phyloP scores from a whole-genome alignment of 164 flowering plant genomes.

The Annona cherimola region DNA sequence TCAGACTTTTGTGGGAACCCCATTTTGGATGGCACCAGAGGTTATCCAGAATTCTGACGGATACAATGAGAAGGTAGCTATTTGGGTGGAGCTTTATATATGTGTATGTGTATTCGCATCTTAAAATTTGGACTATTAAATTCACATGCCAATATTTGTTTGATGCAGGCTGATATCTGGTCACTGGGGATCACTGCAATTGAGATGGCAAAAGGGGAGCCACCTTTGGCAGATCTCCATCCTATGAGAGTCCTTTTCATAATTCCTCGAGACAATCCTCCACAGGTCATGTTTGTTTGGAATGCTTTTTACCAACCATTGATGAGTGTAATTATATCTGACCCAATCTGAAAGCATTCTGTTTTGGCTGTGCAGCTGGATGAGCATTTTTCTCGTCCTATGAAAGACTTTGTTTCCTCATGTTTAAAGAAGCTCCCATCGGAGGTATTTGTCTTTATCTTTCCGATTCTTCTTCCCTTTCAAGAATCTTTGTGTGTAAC shows the following conservation, averaged over 20 bases:
- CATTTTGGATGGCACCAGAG: conserved; percentile 99
- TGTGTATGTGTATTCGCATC: not conserved
- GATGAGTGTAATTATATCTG: not conserved
- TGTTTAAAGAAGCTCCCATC: conserved; percentile 85
- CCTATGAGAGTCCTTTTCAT: conserved; percentile 99
- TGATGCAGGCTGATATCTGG: conserved; percentile 97
- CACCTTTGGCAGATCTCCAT: conserved; percentile 97
- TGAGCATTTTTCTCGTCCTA: conserved; percentile 95
- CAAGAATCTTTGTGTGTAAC: not conserved
- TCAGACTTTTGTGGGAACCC: conserved; percentile 99
- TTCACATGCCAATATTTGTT: conserved; percentile 5
- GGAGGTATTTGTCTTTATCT: conserved; percentile 47
- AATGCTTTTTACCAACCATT: conserved; percentile 3
- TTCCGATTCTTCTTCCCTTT: not conserved
- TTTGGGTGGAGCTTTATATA: not conserved
- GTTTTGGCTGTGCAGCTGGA: conserved; percentile 62
- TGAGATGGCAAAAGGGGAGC: conserved; percentile 99
- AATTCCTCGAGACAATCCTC: conserved; percentile 97
- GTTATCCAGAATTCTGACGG: conserved; percentile 98
- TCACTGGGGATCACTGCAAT: conserved; percentile 97
- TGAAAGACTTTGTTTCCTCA: conserved; percentile 91
- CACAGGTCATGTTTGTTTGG: conserved; percentile 56
- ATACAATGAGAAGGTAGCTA: conserved; percentile 85
- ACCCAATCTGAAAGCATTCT: not conserved
- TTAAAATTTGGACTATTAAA: conserved; percentile 6